A percentile compares a stretch with the other conserved stretches of the same genome.
phyloP scores from a whole-genome alignment of 2,329 filamentous ascomycete genomes.

The Bipolaris bicolor region DNA sequence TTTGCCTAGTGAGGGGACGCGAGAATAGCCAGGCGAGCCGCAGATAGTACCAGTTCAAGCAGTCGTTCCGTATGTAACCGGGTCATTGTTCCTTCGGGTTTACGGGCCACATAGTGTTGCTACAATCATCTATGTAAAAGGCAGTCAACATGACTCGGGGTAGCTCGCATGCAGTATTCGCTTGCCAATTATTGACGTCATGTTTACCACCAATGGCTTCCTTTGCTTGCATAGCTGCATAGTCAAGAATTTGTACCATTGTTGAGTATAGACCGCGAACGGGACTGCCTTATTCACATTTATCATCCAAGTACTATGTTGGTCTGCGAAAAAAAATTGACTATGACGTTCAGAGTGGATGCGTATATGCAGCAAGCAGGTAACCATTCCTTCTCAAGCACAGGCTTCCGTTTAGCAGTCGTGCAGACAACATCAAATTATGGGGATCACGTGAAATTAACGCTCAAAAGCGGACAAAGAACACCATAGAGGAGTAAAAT shows the following conservation, averaged over 20 bases:
- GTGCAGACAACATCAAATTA: not conserved
- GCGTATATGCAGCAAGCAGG: too few species aligned
- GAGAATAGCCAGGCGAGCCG: not conserved
- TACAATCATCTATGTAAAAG: not conserved
- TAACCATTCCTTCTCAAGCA: too few species aligned
- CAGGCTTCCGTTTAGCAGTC: too few species aligned
- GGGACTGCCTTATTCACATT: too few species aligned
- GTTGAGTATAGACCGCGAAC: not conserved
- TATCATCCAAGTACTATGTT: too few species aligned
- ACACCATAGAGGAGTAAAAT: not conserved
- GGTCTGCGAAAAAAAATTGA: too few species aligned
- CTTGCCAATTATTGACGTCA: not conserved
- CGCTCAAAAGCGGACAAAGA: too few species aligned
- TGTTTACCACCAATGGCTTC: not conserved
- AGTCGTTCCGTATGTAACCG: not conserved
- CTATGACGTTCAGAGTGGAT: too few species aligned
- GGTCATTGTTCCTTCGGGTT: not conserved
- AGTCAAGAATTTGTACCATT: not conserved
- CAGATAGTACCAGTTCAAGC: not conserved
- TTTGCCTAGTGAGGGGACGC: constrained; percentile 5
- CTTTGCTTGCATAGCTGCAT: not conserved
- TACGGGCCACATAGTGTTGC: not conserved
- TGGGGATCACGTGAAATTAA: not conserved
- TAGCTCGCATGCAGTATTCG: not conserved
- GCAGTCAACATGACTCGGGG: not conserved